Evolutionary conservation across 148 eudicot genomes (phyloP).

Genomic region (Gaultheria prostrata): DNA sequence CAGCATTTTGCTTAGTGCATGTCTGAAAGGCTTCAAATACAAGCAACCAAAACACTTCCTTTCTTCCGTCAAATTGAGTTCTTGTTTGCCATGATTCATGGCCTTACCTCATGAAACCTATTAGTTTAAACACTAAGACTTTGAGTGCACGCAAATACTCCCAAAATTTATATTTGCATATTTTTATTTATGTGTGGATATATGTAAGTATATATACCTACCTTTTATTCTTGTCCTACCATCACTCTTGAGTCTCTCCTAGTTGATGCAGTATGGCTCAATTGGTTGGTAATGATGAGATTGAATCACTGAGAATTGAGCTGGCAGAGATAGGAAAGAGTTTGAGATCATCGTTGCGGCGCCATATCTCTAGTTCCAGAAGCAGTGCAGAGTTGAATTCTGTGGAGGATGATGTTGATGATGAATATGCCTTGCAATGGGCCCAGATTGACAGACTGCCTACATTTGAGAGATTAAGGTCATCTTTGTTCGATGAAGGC

Average conservation of each 20-base stretch:
- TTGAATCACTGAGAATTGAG: constrained; percentile 38
- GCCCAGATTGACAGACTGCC: constrained; percentile 69
- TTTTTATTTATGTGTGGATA: not conserved
- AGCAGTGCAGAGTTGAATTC: constrained; percentile 32
- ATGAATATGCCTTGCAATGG: constrained; percentile 48
- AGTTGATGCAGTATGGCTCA: constrained; percentile 37
- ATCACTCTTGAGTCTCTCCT: constrained; percentile 3
- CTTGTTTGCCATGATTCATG: constrained; percentile 16
- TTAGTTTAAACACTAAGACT: not conserved
- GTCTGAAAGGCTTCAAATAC: not conserved
- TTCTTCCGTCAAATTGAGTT: too few species aligned
- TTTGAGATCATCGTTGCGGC: constrained; percentile 39
- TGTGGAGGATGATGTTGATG: constrained; percentile 35
- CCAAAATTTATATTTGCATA: not conserved
- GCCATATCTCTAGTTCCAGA: constrained; percentile 36
- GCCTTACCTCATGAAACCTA: constrained; percentile 14
- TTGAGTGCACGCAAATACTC: not conserved
- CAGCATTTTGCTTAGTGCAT: not conserved
- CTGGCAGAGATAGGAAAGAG: constrained; percentile 46
- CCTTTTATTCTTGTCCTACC: not conserved
- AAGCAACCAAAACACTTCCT: too few species aligned
- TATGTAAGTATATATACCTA: not conserved
- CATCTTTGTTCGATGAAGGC: constrained; percentile 51
- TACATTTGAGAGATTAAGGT: constrained; percentile 60
- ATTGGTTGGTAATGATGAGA: constrained; percentile 32